A percentile compares a stretch with the other conserved stretches of the same genome.
phyloP scores from a whole-genome alignment of 495 filamentous ascomycete genomes.

The Penicillium desertorum region DNA sequence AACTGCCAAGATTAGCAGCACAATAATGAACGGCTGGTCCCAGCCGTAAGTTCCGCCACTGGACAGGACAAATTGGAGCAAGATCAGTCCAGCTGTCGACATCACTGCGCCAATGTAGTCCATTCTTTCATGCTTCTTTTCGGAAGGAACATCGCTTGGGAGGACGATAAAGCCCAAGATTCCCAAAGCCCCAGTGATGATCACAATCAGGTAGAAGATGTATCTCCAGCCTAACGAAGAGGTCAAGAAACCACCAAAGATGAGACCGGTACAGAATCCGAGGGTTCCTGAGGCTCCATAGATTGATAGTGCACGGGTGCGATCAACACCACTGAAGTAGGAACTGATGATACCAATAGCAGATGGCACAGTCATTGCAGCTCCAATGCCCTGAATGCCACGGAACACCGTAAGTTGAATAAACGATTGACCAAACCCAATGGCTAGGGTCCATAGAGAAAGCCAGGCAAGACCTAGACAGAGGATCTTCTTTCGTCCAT shows the following conservation, averaged over 20 bases:
- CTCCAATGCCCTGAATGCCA: conserved; percentile 39
- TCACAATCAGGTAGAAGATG: conserved; percentile 38
- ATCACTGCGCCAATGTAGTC: conserved; percentile 37
- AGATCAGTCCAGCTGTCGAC: conserved; percentile 36
- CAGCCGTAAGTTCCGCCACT: conserved; percentile 47
- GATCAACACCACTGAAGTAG: conserved; percentile 38
- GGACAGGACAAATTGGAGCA: conserved; percentile 42
- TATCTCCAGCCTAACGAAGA: conserved; percentile 41
- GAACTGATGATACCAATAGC: conserved; percentile 43
- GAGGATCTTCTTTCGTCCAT: conserved; percentile 37
- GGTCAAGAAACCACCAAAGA: conserved; percentile 40
- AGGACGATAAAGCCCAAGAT: conserved; percentile 36
- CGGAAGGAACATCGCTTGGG: conserved; percentile 25
- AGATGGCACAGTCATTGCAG: conserved; percentile 39
- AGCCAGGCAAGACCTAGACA: conserved; percentile 37
- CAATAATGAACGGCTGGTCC: conserved; percentile 46
- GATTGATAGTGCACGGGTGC: conserved; percentile 37
- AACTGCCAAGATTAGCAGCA: conserved; percentile 43
- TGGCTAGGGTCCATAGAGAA: conserved; percentile 37
- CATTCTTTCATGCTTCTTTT: conserved; percentile 28
- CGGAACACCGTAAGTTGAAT: conserved; percentile 39
- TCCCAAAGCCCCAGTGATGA: conserved; percentile 32
- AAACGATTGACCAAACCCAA: conserved; percentile 39
- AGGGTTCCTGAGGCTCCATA: conserved; percentile 40
- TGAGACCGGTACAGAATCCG: conserved; percentile 39